Percentiles rank a stretch among this genome's conserved stretches.
Conservation (phyloP, 2,329 filamentous ascomycete genomes). For the Neopestalotiopsis sp. region DNA sequence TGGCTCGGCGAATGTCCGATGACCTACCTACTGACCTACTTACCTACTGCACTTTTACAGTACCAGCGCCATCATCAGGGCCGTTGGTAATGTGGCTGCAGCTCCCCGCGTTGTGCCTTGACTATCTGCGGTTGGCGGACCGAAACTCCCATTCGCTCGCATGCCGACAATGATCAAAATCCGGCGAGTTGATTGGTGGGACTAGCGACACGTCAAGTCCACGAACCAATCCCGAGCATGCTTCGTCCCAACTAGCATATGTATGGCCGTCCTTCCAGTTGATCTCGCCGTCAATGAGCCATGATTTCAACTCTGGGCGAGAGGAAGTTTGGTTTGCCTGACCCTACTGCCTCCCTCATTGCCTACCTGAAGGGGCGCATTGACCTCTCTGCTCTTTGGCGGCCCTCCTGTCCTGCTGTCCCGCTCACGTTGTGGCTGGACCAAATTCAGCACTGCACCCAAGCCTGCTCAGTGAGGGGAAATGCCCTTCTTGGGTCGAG, state of each 20-base stretch:
- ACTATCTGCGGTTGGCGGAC: conserved; percentile 30
- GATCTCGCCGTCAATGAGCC: conserved; percentile 11
- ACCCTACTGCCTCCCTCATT: neutral
- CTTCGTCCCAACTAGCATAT: conserved; percentile 26
- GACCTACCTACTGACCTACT: neutral
- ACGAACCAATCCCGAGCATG: conserved; percentile 31
- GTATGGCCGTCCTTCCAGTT: conserved; percentile 22
- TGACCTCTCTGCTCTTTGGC: conserved; percentile 1
- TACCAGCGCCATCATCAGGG: neutral
- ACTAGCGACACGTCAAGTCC: conserved; percentile 25
- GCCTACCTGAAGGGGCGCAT: conserved; percentile 9
- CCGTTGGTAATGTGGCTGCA: conserved; percentile 4
- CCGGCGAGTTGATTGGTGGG: conserved; percentile 29
- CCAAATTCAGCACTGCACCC: neutral
- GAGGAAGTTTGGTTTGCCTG: conserved; percentile 7
- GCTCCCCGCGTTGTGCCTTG: conserved; percentile 14
- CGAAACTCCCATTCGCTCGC: conserved; percentile 32
- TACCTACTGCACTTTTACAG: neutral
- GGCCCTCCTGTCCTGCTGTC: neutral
- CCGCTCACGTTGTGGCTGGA: neutral
- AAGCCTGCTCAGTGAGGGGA: neutral
- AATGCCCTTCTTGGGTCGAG: neutral
- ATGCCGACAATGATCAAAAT: neutral
- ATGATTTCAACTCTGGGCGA: conserved; percentile 13
- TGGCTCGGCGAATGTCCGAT: no score